Percentiles rank a stretch among this genome's conserved stretches.
Conservation (phyloP, 371 early-diverging fungal species). For the Mucor mucedo region DNA sequence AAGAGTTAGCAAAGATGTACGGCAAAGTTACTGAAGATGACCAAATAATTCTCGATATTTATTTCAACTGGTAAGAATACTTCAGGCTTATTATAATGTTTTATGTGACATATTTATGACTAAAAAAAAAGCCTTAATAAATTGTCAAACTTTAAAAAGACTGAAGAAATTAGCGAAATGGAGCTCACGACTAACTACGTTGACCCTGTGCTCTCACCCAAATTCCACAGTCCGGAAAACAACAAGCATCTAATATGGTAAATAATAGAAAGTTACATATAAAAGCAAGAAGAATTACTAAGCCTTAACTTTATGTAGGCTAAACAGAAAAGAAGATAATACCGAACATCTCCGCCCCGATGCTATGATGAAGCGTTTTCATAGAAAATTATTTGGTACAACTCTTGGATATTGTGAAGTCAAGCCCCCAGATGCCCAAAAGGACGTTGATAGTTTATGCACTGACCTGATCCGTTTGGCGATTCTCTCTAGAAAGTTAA, state of each 20-base stretch:
- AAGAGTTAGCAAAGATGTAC: no score
- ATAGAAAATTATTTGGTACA: conserved; percentile 11
- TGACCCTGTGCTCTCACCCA: conserved; percentile 16
- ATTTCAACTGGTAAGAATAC: background rate
- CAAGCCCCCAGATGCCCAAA: conserved; percentile 11
- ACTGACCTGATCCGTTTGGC: conserved; percentile 17
- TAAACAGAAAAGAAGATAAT: conserved; percentile 15
- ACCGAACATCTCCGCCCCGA: conserved; percentile 7
- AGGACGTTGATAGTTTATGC: conserved; percentile 12
- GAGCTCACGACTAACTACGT: conserved; percentile 9
- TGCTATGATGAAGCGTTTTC: conserved; percentile 13
- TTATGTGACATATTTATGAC: no score
- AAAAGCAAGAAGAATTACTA: conserved; percentile 12
- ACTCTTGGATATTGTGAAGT: conserved; percentile 19
- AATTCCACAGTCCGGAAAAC: conserved; percentile 14
- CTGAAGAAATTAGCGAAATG: background rate
- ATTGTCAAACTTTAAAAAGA: no score
- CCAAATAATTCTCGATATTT: no score
- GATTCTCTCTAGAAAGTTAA: conserved; percentile 13
- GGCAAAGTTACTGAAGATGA: no score
- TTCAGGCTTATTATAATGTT: no score
- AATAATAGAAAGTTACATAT: conserved; percentile 22
- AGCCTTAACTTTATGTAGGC: conserved; percentile 1
- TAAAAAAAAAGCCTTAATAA: no score
- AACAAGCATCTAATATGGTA: conserved; percentile 18